Evolutionary conservation across 176 grass and related monocot genomes (phyloP), one percentile per base, ranked within the genome.

Genomic region (Musa beccarii): DNA sequence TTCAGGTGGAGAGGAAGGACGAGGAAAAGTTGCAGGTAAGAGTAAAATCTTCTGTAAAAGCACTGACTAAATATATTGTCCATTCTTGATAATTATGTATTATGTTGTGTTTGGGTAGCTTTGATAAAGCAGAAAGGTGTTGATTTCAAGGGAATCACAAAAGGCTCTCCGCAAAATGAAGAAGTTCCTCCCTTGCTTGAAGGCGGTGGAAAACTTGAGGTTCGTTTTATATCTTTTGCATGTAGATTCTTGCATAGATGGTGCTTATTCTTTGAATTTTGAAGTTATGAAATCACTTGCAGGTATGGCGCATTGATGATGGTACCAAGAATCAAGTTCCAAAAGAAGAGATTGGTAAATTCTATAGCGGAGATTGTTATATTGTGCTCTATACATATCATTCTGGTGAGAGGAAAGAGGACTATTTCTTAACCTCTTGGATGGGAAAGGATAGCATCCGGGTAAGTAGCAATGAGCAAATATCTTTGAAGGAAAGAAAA

Each of bases 121-220:
- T 81, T 97, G 80, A 63, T 97, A 83, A 97, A 97, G 86, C 93
- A 97, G 80, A 83, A 92, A 85, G 93, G 89, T 75, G 86, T 90
- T 51, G 87, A 97, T 89, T 54, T 97, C 65, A 97, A 97, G 74
- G 90, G 90, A 80, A 63, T 77, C 51, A 50, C 93, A 77, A 97
- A 92, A 82, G 77, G 24, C 64, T 70, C 84, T 80, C 90, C 84
- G 76, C 77, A 89, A 54, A 87, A 85, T 24, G 94, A 97, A 86
- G 94, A 93, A 87, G 87, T 97, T 90, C 94, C 94, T 85, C 94
- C 94, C 83, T 87, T 97, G 88, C 94, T 97, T 54, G 94, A 97
- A 83, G 76, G 85, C 66, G 70, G 83, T 75, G 94, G 94, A 84
- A 97, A 92, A 87, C 86, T 97, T 2, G 90, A 97, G 90, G 94